Evolutionary conservation across 306 rosid species (phyloP).

Genomic region (Dryas alaskensis): DNA sequence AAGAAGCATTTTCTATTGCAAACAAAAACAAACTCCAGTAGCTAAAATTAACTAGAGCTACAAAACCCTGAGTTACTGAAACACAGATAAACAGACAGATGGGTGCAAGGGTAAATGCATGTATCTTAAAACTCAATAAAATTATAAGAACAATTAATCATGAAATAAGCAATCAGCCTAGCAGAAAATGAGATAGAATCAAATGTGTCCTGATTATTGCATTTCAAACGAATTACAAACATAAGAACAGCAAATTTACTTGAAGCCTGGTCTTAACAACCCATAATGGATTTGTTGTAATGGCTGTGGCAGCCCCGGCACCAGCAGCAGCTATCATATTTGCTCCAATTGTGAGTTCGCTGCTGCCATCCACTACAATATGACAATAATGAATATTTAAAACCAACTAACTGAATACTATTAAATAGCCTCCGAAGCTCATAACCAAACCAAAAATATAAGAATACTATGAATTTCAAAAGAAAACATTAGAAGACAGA

Average conservation of each 20-base stretch:
- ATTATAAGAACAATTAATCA: slow-evolving; percentile 6
- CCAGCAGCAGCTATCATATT: slow-evolving; percentile 87
- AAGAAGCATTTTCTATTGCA: slow-evolving; percentile 14
- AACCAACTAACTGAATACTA: slow-evolving; percentile 12
- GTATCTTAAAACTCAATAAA: not conserved
- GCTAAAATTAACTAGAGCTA: not conserved
- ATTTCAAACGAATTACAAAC: slow-evolving; percentile 11
- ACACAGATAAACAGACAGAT: not conserved
- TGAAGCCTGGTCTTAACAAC: slow-evolving; percentile 97
- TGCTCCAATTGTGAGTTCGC: slow-evolving; percentile 58
- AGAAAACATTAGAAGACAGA: not conserved
- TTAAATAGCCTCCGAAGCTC: slow-evolving; percentile 3
- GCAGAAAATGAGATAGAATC: not conserved
- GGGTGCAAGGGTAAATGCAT: not conserved
- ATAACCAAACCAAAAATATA: slow-evolving; percentile 17
- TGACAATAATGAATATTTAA: slow-evolving; percentile 9
- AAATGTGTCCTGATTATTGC: not conserved
- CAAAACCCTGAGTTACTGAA: not conserved
- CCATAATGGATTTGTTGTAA: slow-evolving; percentile 92
- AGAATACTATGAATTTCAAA: not conserved
- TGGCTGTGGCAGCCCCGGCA: slow-evolving; percentile 92
- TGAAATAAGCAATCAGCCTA: not conserved
- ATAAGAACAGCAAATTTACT: slow-evolving; percentile 48
- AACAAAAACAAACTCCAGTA: not conserved
- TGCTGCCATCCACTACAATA: slow-evolving; percentile 36